Base-by-base conservation (phyloP, 2,329 filamentous ascomycete genomes). In the Geoglossum cookeanum region DNA sequence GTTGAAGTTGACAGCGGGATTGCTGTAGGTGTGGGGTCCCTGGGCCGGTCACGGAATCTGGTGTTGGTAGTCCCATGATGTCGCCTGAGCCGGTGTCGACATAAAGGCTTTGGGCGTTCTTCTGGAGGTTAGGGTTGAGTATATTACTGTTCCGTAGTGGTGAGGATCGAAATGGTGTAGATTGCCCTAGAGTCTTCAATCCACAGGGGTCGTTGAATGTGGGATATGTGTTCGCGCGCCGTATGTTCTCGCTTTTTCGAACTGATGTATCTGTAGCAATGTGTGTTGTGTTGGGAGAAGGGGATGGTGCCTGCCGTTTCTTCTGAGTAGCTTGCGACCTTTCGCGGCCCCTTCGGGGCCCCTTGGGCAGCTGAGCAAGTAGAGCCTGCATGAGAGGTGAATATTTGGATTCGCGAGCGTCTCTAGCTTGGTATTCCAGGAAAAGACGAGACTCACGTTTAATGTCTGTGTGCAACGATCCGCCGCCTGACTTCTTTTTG, bases 401-500 rank as follows among this genome's bases (percentile, higher is more conserved):
- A 9, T 37, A 22, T 48, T 35, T 8, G 27, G 22, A 42, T 29
- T 49, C 3, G 29, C 9, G 9, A 29, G 22, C 9, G 22, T 49
- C 29, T 22, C 22, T 22, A 22, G 22, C 22, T 22, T 1, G 39
- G 27, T 15, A 48, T 13, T 52, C 59, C 9, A 4, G 33, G n/a
- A 42, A 35, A 29, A 33, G 48, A 29, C 15, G 35, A 47, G 3
- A 71, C 80, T 68, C 75, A 91, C 87, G 66, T 81, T 79, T 32
- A 98, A 75, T 45, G 87, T 84, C 51, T 75, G 77, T 0, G 86
- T 87, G 64, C 94, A 92, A 60, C 87, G 78, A 66, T 96, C 88
- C 2, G 92, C 92, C 39, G 90, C 89, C 75, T 94, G 78, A 65
- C 89, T 96, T 64, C 85, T 84, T 64, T 85, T 82, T 2, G 89